A percentile compares a stretch with the other conserved stretches of the same genome.
These are phyloP conservation scores for Steccherinum ochraceum DNA, from an alignment of 768 basidiomycete species.

Conservation along the genomic window DNA sequence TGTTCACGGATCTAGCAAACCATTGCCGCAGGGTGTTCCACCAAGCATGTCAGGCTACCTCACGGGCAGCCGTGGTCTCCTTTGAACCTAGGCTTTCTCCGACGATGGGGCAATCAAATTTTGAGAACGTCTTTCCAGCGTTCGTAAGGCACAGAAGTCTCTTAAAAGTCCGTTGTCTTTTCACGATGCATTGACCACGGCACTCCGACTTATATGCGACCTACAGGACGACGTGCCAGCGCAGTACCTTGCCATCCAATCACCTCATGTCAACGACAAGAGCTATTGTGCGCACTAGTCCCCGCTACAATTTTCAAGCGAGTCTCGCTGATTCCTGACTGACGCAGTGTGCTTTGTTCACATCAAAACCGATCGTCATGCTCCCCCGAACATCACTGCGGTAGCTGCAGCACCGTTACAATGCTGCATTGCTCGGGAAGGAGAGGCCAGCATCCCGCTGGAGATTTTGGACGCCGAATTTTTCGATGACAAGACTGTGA, in stretches of 20 bases:
- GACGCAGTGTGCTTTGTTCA: constrained; percentile 51
- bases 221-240: constrained; percentile 24
- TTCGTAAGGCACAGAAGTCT: not conserved
- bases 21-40: constrained; percentile 58
- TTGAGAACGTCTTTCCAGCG: constrained; percentile 3
- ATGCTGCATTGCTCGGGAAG: constrained; percentile 38
- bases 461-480: constrained; percentile 66
- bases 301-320: constrained; percentile 8
- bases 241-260: constrained; percentile 48
- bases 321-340: constrained; percentile 4
- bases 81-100: constrained; percentile 4
- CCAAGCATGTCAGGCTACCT: constrained; percentile 55
- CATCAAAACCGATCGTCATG: constrained; percentile 41
- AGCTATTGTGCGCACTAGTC: constrained; percentile 38
- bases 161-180: constrained; percentile 11
- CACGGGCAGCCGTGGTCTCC: constrained; percentile 43
- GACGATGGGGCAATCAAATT: not conserved
- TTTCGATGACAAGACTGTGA: constrained; percentile 68
- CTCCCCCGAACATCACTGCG: constrained; percentile 29
- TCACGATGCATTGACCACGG: not conserved
- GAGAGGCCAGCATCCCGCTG: constrained; percentile 33
- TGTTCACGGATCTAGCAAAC: constrained; percentile 55
- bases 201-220: constrained; percentile 4
- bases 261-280: constrained; percentile 32
- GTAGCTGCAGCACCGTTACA: constrained; percentile 46